Evolutionary conservation across 1,139 yeast species (phyloP).

Genomic region (Sugiyamaella pinicola): DNA sequence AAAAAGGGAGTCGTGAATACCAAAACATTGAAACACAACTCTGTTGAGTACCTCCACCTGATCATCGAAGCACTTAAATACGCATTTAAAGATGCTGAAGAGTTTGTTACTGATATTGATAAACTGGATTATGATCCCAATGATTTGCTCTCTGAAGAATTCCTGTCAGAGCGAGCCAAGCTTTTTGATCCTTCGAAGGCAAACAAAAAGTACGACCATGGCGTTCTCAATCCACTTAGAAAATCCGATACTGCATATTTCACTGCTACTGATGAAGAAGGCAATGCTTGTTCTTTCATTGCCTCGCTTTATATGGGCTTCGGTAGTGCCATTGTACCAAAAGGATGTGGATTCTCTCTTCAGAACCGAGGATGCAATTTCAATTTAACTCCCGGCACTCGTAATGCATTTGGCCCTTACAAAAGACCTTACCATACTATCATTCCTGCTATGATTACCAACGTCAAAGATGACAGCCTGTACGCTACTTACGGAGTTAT

Average conservation of each 20-base stretch:
- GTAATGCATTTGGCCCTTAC: conserved; percentile 65
- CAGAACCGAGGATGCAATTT: conserved; percentile 82
- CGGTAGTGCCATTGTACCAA: conserved; percentile 73
- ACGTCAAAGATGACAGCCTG: conserved; percentile 46
- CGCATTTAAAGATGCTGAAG: conserved; percentile 77
- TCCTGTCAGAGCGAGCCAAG: conserved; percentile 54
- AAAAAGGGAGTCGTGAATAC: conserved; percentile 50
- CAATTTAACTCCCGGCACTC: conserved; percentile 58
- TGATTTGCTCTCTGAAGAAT: conserved; percentile 44
- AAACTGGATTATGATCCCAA: conserved; percentile 45
- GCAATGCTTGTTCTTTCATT: conserved; percentile 82
- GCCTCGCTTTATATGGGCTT: conserved; percentile 72
- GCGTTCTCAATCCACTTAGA: conserved; percentile 64
- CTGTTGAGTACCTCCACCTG: conserved; percentile 69
- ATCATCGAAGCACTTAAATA: conserved; percentile 70
- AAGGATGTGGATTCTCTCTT: conserved; percentile 66
- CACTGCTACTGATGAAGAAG: conserved; percentile 66
- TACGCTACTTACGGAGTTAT: conserved; percentile 79
- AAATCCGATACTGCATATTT: conserved; percentile 79
- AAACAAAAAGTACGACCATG: conserved; percentile 50
- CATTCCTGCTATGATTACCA: conserved; percentile 76
- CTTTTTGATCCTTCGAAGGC: conserved; percentile 49
- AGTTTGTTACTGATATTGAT: conserved; percentile 61
- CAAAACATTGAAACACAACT: conserved; percentile 58
- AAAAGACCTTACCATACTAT: conserved; percentile 85